phyloP scores from a whole-genome alignment of 202 grass and related monocot genomes.

The Zoysia matrella region DNA sequence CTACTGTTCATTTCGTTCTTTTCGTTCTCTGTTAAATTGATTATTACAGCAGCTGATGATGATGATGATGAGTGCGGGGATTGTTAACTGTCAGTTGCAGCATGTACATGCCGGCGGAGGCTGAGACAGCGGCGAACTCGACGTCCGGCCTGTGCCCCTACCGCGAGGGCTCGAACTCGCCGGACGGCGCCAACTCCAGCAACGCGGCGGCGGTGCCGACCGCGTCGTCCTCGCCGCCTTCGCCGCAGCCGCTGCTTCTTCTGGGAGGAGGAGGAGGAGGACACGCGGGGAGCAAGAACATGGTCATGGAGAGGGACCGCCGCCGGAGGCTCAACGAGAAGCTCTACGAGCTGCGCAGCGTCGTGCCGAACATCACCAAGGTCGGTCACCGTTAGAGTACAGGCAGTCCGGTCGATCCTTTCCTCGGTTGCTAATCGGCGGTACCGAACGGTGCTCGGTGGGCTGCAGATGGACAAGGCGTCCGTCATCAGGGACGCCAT shows the following conservation, averaged over 20 bases:
- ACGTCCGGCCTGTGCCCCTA: slow-evolving; percentile 27
- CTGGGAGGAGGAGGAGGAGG: not conserved
- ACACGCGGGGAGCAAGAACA: slow-evolving; percentile 45
- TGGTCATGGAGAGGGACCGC: slow-evolving; percentile 63
- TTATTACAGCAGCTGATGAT: not conserved
- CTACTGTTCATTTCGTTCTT: not conserved
- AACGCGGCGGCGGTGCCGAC: not conserved
- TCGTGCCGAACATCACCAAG: slow-evolving; percentile 90
- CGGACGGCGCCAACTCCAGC: slow-evolving; percentile 47
- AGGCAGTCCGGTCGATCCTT: too few relatives aligned
- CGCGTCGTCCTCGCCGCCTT: not conserved
- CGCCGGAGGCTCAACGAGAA: slow-evolving; percentile 81
- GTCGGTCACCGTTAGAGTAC: slow-evolving; percentile 15
- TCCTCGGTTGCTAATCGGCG: too few relatives aligned
- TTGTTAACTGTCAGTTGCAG: too few relatives aligned
- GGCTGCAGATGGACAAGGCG: slow-evolving; percentile 79
- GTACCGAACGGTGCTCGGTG: too few relatives aligned
- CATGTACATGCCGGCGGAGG: slow-evolving; percentile 21
- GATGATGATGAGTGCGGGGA: too few relatives aligned
- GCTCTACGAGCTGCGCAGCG: slow-evolving; percentile 73
- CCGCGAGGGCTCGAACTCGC: slow-evolving; percentile 54
- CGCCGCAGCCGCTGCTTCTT: not conserved
- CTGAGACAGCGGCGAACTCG: slow-evolving; percentile 26
- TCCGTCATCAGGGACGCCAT: slow-evolving; percentile 81
- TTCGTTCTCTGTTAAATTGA: not conserved